Evolutionary conservation across 345 rosid genomes (phyloP), one percentile per base, ranked within the genome.

Genomic region (Syzygium oleosum): DNA sequence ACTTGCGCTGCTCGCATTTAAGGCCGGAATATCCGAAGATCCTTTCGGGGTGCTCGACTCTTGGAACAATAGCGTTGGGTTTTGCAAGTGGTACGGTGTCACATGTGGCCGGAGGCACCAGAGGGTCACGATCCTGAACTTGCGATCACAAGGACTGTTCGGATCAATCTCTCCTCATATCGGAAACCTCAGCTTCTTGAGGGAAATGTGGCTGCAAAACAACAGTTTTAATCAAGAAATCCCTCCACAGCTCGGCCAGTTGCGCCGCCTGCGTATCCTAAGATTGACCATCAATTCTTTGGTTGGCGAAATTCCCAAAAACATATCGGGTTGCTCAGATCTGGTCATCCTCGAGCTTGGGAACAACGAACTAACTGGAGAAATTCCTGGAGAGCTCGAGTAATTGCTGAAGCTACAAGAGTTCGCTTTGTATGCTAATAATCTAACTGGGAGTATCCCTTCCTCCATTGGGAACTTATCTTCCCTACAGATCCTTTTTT

Each of bases 381-480:
- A 58, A 58, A 58, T 58, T 58, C 63, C 63, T 58, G 5, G 29
- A 58, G 63, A 25, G 63, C 63, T 58, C 27, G 29, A 14, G 29
- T 58, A 29, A 58, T 11, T 23, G 63, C 29, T 12, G 7, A 58
- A 58, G 63, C 63, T 58, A 0, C 63, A 0, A 3, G 0, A 11
- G 29, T 0, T 58, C 6, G 0, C 0, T 58, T 11, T 58, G 63
- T 0, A 5, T 4, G 0, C 0, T 1, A 58, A 58, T 25, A 58
- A 58, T 23, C 63, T 58, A 10, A 58, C 0, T 3, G 63, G 29
- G 29, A 58, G 14, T 25, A 25, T 58, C 13, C 63, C 63, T 58
- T 23, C 63, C 63, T 58, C 0, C 0, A 2, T 58, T 58, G 63
- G 63, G 29, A 58, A 58, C 63, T 58, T 58, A 58, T 58, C 63